Evolutionary conservation across 1,139 yeast species (phyloP), one percentile per base, ranked within the genome.

Genomic region (Suhomyces taliae): DNA sequence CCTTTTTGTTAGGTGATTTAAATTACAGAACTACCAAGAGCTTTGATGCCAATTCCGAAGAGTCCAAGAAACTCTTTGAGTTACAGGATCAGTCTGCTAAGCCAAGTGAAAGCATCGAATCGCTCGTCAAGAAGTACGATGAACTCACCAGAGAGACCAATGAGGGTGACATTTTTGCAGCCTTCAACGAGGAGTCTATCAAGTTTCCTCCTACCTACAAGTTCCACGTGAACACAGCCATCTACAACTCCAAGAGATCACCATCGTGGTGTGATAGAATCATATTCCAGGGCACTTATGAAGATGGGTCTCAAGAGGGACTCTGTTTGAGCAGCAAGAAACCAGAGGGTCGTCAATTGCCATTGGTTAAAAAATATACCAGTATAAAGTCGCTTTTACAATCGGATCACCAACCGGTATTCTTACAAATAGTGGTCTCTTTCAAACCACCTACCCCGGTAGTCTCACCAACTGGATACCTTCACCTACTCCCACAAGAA

Each of bases 181-280:
- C 89, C 0, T 85, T 90, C 55, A 62, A 72, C 1, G 97, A 90
- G 64, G 76, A 83, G 0, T 64, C 69, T 14, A 74, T 90, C 11
- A 59, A 58, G 0, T 90, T 90, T 62, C 71, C 72, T 24, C 97
- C 96, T 8, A 87, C 95, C 0, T 90, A 86, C 69, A 90, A 90
- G 65, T 87, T 72, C 60, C 63, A 66, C 43, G 51, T 74, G 4
- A 79, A 80, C 15, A 74, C 81, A 0, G 73, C 74, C 7, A 67
- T 69, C n/a, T 87, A 79, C 62, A 79, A 81, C 53, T 44, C 64
- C 5, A 84, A 82, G 53, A 68, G 97, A 48, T 71, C 74, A 2
- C 95, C 97, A 0, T 85, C 96, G 4, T 90, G 96, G 96, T 90
- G 97, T 64, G 97, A 90, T 61, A 69, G 97, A 44, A 80, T 90